phyloP scores from a whole-genome alignment of 257 asterid genomes.

The Forsythia viridissima region DNA sequence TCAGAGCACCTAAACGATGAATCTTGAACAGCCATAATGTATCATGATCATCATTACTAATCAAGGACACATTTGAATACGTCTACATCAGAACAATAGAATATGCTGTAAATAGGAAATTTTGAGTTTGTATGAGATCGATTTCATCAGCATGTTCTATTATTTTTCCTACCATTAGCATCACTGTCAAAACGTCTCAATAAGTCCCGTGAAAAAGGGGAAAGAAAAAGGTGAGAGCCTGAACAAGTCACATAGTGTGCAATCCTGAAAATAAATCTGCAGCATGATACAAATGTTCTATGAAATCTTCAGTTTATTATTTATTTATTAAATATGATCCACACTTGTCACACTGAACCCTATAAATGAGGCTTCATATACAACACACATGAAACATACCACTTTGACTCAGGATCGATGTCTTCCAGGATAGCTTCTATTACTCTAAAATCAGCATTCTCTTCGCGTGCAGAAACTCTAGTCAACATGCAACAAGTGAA shows the following conservation, averaged over 20 bases:
- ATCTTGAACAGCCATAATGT: neutral
- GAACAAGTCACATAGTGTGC: neutral
- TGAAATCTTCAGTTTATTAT: neutral
- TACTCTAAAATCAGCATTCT: neutral
- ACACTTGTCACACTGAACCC: neutral
- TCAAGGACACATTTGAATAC: neutral
- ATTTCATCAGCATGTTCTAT: neutral
- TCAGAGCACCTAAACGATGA: neutral
- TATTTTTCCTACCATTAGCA: neutral
- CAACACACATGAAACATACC: slow-evolving; percentile 21
- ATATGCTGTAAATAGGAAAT: neutral
- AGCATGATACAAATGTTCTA: neutral
- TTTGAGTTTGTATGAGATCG: neutral
- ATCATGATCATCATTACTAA: neutral
- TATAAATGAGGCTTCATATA: slow-evolving; percentile 12
- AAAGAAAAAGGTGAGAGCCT: neutral
- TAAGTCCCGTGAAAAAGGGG: neutral
- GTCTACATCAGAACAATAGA: neutral
- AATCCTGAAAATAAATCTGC: neutral
- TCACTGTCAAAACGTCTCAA: neutral
- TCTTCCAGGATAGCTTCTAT: slow-evolving; percentile 9
- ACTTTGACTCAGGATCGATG: slow-evolving; percentile 12
- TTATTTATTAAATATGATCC: slow-evolving; percentile 12
- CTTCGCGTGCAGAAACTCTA: neutral
- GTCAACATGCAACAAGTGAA: slow-evolving; percentile 17